Percentiles rank a stretch among this genome's conserved stretches.
Evolutionary conservation across 2,329 filamentous ascomycete genomes (phyloP).

Genomic region (Colletotrichum shisoi): DNA sequence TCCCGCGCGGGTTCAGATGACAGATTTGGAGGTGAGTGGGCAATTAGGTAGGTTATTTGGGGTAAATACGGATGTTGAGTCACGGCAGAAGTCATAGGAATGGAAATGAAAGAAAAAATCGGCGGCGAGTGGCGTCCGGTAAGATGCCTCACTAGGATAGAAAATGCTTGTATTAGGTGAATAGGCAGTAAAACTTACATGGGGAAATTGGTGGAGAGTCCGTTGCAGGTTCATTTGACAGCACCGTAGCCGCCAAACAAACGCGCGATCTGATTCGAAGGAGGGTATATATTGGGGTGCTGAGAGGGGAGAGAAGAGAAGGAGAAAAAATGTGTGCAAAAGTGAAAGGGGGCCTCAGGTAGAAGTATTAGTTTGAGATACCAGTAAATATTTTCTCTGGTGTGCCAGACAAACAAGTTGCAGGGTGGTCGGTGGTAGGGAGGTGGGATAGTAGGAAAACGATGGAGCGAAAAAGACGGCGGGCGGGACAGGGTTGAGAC

Average conservation of each 20-base stretch:
- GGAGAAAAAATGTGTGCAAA: background rate
- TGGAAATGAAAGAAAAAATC: background rate
- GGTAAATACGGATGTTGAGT: constrained; percentile 7
- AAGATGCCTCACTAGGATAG: background rate
- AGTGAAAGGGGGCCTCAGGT: constrained; percentile 31
- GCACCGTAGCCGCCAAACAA: constrained; percentile 84
- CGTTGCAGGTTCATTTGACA: constrained; percentile 99
- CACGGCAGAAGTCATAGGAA: constrained; percentile 2
- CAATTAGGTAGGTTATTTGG: background rate
- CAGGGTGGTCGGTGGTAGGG: constrained; percentile 9
- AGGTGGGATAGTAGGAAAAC: constrained; percentile 4
- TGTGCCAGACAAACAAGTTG: constrained; percentile 3
- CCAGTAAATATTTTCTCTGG: constrained; percentile 27
- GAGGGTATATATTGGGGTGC: constrained; percentile 42
- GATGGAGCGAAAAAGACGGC: background rate
- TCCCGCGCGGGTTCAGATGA: constrained; percentile 27
- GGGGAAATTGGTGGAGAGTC: constrained; percentile 65
- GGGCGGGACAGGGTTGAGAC: constrained; percentile 27
- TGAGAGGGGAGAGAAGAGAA: constrained; percentile 36
- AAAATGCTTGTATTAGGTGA: too few species aligned
- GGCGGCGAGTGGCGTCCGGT: background rate
- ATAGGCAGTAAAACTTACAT: constrained; percentile 59
- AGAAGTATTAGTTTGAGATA: constrained; percentile 34
- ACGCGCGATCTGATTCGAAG: constrained; percentile 67
- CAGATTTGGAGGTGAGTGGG: constrained; percentile 7